Evolutionary conservation across 2,329 filamentous ascomycete species (phyloP), one percentile per base, ranked within the genome.

Genomic region (Colletotrichum tofieldiae): DNA sequence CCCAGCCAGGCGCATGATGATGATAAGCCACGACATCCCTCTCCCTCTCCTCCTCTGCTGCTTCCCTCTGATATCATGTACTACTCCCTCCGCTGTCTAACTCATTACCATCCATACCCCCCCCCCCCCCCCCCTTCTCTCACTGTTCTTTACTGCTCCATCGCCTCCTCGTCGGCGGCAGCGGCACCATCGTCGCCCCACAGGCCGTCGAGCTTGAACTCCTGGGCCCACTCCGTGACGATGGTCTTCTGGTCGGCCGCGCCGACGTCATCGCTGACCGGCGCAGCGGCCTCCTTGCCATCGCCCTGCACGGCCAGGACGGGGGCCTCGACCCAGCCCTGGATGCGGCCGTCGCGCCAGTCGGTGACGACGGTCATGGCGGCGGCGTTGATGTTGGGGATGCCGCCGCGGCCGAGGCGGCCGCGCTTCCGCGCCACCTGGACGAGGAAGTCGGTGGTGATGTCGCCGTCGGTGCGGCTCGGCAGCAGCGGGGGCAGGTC

Each of bases 361-460:
- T 99, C 96, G n/a, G 92, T 96, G 70, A 99, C 91, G 67, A 99
- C 95, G 0, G 94, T 93, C 89, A 96, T 96, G 74, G 96, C 96
- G 9, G 96, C 96, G 65, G 93, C 92, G 76, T 91, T 88, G 71
- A 98, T 83, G 82, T 98, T 99, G 54, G 96, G 96, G 20, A 98
- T 89, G 74, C 96, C 96, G 26, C 96, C 95, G 76, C 93, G 93
- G 62, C 96, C 94, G 20, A 99, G 87, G 69, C 96, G 88, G 65
- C 96, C 96, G 73, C 96, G 90, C 86, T 98, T 98, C 78, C 96
- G 90, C 6, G 96, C 96, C 16, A 99, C 96, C 81, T 99, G 96
- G 65, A 98, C 91, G 45, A 99, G 84, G 85, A 98, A 98, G 81
- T 98, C 94, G 20, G 92, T 97, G 20, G 92, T 97, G 68, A 90